phyloP scores from a whole-genome alignment of 2,329 filamentous ascomycete genomes.

The Fusarium lateritium region DNA sequence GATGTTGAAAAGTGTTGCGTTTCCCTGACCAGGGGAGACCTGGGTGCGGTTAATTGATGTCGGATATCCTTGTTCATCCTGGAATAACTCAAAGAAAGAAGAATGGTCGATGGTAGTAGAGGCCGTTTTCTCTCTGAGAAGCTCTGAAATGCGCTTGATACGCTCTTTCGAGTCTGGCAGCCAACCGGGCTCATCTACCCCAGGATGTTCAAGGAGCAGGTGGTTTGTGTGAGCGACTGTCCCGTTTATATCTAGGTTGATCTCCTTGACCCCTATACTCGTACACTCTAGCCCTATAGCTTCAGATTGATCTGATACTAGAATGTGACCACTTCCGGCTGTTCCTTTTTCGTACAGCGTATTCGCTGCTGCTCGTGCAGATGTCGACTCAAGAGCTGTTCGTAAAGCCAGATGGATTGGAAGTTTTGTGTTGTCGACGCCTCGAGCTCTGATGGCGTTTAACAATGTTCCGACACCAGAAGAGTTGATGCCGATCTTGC shows the following conservation, averaged over 20 bases:
- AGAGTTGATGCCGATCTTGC: conserved; percentile 76
- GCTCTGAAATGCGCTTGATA: conserved; percentile 15
- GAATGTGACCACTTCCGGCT: conserved; percentile 44
- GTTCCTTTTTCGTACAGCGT: conserved; percentile 22
- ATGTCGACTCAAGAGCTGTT: conserved; percentile 65
- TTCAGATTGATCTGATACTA: conserved; percentile 30
- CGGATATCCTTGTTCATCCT: conserved; percentile 40
- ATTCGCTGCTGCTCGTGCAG: conserved; percentile 18
- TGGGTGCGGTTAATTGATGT: conserved; percentile 35
- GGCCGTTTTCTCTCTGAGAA: background rate
- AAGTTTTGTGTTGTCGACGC: conserved; percentile 63
- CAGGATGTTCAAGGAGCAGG: conserved; percentile 34
- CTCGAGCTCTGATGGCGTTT: conserved; percentile 73
- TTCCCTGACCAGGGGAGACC: background rate
- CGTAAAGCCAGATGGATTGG: conserved; percentile 75
- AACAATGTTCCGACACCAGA: conserved; percentile 71
- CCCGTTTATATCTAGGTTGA: conserved; percentile 15
- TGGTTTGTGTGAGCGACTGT: conserved; percentile 41
- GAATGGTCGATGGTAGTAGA: background rate
- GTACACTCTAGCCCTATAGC: conserved; percentile 45
- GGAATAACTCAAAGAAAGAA: conserved; percentile 38
- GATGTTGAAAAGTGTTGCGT: conserved; percentile 41
- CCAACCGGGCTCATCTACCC: conserved; percentile 35
- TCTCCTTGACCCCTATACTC: conserved; percentile 33
- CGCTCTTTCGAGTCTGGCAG: conserved; percentile 33